Base-by-base conservation (phyloP, 768 basidiomycete genomes). In the Hirschioporus abietinus region DNA sequence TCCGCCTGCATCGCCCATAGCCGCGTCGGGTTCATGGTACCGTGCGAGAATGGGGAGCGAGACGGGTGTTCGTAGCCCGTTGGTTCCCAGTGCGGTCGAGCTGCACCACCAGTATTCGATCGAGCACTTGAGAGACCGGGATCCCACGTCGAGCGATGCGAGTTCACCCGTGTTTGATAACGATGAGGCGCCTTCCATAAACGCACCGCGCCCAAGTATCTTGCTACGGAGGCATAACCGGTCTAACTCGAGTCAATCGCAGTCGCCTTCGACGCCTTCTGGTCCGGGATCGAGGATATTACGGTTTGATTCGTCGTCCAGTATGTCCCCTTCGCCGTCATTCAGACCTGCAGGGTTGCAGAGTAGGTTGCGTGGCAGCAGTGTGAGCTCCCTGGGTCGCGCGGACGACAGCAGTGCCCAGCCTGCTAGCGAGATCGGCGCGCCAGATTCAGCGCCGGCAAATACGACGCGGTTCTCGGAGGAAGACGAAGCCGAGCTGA, bases 31-130 rank as follows among this genome's bases (percentile, higher is more conserved):
- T 7, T 34, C 59, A 5, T 61, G 25, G 58, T 27, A 35, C 58
- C 26, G 27, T 10, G 26, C 60, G 17, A 15, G 17, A 5, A 66
- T 36, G 65, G 63, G 34, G 20, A 30, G 23, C n/a, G 60, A 26
- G 26, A 35, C 17, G 34, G 60, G 60, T 18, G 23, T 24, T 1
- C 60, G 60, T 25, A 61, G 60, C 17, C 60, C 60, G 60, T 15
- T 61, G 1, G 60, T 25, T 17, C 68, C 65, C 20, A 64, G 66
- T 0, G 69, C 68, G 18, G 65, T 69, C 60, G 75, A 74, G 42
- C 69, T 73, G 20, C 72, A 72, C 35, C 69, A 66, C 23, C 66
- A 66, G 58, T 59, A 68, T 3, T 76, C 75, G 4, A 68, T 64
- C 18, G 72, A 74, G 27, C 70, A 72, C n/a, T 63, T 75, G 7